A percentile compares a stretch with the other conserved stretches of the same genome.
These are phyloP conservation scores for Leccinellum luteum DNA, from an alignment of 768 basidiomycete species.

Conservation along the genomic window DNA sequence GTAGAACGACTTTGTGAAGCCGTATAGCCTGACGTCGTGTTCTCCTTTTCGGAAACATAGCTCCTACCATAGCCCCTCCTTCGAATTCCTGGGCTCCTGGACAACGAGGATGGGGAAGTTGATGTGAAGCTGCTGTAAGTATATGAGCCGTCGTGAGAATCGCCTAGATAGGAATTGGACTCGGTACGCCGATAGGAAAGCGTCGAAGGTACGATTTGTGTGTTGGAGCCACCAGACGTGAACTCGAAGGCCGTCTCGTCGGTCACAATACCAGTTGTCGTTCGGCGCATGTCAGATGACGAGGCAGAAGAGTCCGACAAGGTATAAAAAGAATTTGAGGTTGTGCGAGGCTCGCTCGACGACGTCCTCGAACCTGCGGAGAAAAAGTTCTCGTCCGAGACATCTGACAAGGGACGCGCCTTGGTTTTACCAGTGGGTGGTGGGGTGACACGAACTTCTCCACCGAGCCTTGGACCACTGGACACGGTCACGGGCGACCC, in stretches of 20 bases:
- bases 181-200: constrained; percentile 50
- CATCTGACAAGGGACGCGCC: constrained; percentile 28
- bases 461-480: constrained; percentile 52
- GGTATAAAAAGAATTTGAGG: constrained; percentile 35
- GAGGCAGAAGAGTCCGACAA: constrained; percentile 31
- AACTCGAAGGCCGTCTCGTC: constrained; percentile 40
- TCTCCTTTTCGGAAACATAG: constrained; percentile 57
- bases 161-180: constrained; percentile 55
- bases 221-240: constrained; percentile 39
- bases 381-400: constrained; percentile 49
- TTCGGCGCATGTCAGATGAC: constrained; percentile 27
- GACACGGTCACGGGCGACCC: constrained; percentile 72
- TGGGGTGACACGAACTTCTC: constrained; percentile 44
- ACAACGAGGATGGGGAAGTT: constrained; percentile 52
- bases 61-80: constrained; percentile 44
- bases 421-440: constrained; percentile 40
- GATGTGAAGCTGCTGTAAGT: constrained; percentile 34
- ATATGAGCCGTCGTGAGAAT: constrained; percentile 46
- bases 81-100: constrained; percentile 57
- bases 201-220: constrained; percentile 48
- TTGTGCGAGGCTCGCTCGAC: constrained; percentile 28
- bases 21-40: constrained; percentile 35
- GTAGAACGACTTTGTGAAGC: constrained; percentile 35
- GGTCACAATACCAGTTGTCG: constrained; percentile 33
- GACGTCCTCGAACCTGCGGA: constrained; percentile 38